A percentile compares a stretch with the other conserved stretches of the same genome.
phyloP scores from a whole-genome alignment of 2,329 filamentous ascomycete genomes.

The Aspergillus clavatus region DNA sequence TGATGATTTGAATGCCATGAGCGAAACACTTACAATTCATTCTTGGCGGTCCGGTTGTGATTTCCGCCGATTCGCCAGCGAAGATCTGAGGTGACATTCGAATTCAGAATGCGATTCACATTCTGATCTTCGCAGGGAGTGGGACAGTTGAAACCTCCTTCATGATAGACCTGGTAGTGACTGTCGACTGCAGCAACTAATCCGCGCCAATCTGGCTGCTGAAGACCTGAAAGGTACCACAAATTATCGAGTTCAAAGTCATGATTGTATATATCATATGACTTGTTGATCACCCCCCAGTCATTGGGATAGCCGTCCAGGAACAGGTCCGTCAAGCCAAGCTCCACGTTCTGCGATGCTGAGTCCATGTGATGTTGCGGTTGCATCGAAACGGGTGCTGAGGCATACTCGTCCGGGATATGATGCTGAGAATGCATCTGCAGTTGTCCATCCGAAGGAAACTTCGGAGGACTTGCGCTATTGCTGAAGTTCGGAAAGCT shows the following conservation, averaged over 20 bases:
- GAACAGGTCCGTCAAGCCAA: slow-evolving; percentile 34
- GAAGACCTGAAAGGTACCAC: slow-evolving; percentile 39
- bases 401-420: slow-evolving; percentile 20
- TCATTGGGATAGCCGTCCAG: slow-evolving; percentile 37
- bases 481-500: slow-evolving; percentile 24
- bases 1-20: not conserved
- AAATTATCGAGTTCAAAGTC: slow-evolving; percentile 39
- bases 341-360: slow-evolving; percentile 18
- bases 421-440: slow-evolving; percentile 28
- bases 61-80: slow-evolving; percentile 36
- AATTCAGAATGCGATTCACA: slow-evolving; percentile 33
- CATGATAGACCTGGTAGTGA: slow-evolving; percentile 39
- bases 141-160: slow-evolving; percentile 31
- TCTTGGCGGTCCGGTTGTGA: slow-evolving; percentile 26
- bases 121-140: slow-evolving; percentile 32
- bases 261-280: slow-evolving; percentile 38
- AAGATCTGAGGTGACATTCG: slow-evolving; percentile 27
- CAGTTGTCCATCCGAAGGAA: slow-evolving; percentile 28
- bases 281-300: slow-evolving; percentile 34
- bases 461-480: slow-evolving; percentile 16
- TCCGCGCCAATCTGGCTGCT: slow-evolving; percentile 40
- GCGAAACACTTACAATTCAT: slow-evolving; percentile 37
- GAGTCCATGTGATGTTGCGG: slow-evolving; percentile 24
- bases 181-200: slow-evolving; percentile 43
- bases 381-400: slow-evolving; percentile 20